Evolutionary conservation across 1,284 basidiomycete genomes (phyloP).

Genomic region (Inonotus hispidus): DNA sequence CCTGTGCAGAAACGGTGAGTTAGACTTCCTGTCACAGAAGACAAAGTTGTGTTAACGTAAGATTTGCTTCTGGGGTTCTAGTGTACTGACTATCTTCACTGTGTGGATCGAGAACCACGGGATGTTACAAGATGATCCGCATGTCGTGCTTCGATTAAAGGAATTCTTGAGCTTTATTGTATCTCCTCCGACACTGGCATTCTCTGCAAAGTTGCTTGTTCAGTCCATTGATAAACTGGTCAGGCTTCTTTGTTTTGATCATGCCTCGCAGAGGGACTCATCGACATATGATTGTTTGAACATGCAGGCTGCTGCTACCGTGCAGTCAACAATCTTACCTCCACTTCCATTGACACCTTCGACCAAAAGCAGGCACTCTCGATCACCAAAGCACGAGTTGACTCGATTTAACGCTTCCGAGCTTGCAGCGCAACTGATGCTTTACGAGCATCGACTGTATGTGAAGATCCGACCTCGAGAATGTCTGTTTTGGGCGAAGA

Average conservation of each 20-base stretch:
- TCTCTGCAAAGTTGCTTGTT: conserved; percentile 44
- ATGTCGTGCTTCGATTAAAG: conserved; percentile 49
- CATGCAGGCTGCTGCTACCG: neutral
- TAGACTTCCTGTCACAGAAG: neutral
- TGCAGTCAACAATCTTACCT: neutral
- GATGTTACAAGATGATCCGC: conserved; percentile 57
- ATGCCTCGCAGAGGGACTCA: neutral
- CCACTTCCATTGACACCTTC: conserved; percentile 23
- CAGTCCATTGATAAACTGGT: conserved; percentile 52
- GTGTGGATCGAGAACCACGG: conserved; percentile 58
- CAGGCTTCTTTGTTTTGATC: no score
- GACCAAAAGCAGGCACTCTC: conserved; percentile 24
- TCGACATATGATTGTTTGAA: conserved; percentile 12
- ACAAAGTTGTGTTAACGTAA: neutral
- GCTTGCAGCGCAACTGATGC: conserved; percentile 58
- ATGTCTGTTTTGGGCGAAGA: conserved; percentile 50
- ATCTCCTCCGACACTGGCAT: conserved; percentile 37
- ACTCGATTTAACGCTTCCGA: conserved; percentile 46
- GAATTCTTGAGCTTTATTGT: conserved; percentile 48
- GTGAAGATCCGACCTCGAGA: conserved; percentile 53
- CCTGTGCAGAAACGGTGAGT: conserved; percentile 45
- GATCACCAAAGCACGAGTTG: conserved; percentile 45
- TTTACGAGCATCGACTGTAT: conserved; percentile 56
- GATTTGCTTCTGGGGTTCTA: conserved; percentile 2
- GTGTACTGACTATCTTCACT: conserved; percentile 49